Conservation (phyloP, 371 early-diverging fungal species). For the Zopfochytrium polystomum region DNA sequence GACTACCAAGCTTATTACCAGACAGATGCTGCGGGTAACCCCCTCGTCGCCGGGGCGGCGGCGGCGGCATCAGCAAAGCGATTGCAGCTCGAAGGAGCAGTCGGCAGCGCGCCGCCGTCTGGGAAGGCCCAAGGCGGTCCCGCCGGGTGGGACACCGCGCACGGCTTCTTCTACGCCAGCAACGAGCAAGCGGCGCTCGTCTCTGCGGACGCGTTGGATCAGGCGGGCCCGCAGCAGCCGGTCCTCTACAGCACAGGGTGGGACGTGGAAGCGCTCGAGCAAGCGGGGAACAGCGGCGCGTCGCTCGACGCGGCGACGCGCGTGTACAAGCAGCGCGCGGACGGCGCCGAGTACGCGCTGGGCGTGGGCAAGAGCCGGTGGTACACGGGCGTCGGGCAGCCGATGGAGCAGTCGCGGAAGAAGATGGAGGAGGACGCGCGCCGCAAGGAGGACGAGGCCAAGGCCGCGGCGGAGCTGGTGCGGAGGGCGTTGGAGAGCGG, state of each 20-base stretch:
- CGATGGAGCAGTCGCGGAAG: constrained; percentile 7
- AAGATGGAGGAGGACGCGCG: constrained; percentile 13
- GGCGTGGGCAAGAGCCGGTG: constrained; percentile 16
- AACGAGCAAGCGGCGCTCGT: constrained; percentile 10
- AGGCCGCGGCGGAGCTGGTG: constrained; percentile 4
- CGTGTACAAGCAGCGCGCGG: constrained; percentile 12
- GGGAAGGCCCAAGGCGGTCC: not conserved
- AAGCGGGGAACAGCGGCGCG: constrained; percentile 1
- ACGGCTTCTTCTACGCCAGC: constrained; percentile 22
- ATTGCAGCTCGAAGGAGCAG: too few relatives aligned
- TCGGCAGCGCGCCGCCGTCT: too few relatives aligned
- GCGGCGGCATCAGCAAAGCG: not conserved
- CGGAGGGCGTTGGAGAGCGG: constrained; percentile 18
- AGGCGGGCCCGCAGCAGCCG: not conserved
- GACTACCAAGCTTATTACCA: constrained; percentile 37
- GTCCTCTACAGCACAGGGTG: not conserved
- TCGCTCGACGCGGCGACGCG: not conserved
- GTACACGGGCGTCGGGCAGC: constrained; percentile 20
- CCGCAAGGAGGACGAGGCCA: constrained; percentile 8
- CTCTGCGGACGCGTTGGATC: constrained; percentile 10
- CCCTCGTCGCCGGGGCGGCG: not conserved
- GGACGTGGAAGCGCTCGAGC: constrained; percentile 12
- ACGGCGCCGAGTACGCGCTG: constrained; percentile 16
- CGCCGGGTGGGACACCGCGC: constrained; percentile 22
- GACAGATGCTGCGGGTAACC: not conserved